phyloP scores from a whole-genome alignment of 371 early-diverging fungal species.

The Capniomyces stellatus region DNA sequence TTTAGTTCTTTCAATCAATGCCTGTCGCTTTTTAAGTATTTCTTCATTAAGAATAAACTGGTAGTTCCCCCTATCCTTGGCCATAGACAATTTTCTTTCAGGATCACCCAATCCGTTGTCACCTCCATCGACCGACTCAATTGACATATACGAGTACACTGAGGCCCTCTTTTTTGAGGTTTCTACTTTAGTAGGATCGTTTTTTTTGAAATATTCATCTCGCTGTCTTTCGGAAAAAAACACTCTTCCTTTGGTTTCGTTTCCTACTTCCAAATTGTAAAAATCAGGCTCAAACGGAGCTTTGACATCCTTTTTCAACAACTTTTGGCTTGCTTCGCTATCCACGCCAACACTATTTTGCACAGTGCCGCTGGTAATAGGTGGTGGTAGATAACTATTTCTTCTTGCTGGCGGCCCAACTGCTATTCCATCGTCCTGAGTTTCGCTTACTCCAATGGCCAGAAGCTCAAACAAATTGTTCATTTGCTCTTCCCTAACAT shows the following conservation, averaged over 20 bases:
- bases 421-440: neutral
- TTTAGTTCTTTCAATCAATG: neutral
- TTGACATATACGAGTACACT: neutral
- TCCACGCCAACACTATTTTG: too few relatives aligned
- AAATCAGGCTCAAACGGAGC: neutral
- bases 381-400: neutral
- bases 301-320: neutral
- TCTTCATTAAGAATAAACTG: neutral
- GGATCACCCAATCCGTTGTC: neutral
- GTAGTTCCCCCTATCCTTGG: neutral
- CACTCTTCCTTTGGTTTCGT: neutral
- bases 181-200: neutral
- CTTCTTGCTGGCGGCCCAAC: neutral
- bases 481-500: neutral
- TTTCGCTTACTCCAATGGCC: neutral
- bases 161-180: neutral
- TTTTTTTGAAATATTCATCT: neutral
- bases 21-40: neutral
- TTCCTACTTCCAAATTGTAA: neutral
- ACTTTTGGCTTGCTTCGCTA: too few relatives aligned
- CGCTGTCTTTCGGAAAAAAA: neutral
- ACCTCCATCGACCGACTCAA: neutral
- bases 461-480: neutral
- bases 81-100: neutral
- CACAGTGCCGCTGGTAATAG: too few relatives aligned